A percentile compares a stretch with the other conserved stretches of the same genome.
These are phyloP conservation scores for Candida orba DNA, from an alignment of 805 yeast species.

Conservation along the genomic window DNA sequence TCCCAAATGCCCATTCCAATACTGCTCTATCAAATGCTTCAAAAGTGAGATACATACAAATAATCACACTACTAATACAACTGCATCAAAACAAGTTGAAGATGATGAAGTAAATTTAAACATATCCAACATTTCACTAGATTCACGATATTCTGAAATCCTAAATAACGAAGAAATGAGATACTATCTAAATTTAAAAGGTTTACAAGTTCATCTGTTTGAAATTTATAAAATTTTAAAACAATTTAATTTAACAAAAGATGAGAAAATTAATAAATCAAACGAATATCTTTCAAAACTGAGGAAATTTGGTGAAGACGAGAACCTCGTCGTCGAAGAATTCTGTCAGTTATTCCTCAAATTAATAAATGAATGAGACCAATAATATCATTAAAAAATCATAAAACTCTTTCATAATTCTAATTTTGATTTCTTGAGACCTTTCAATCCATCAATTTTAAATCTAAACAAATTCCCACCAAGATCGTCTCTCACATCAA, in stretches of 20 bases:
- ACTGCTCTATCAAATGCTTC: constrained; percentile 58
- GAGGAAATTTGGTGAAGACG: constrained; percentile 57
- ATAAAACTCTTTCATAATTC: too few relatives aligned
- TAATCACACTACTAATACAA: background rate
- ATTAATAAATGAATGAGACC: constrained; percentile 10
- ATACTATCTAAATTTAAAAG: constrained; percentile 40
- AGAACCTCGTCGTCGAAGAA: constrained; percentile 64
- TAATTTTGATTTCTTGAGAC: constrained; percentile 21
- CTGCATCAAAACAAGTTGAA: background rate
- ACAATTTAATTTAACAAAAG: constrained; percentile 42
- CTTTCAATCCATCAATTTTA: constrained; percentile 30
- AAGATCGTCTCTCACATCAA: constrained; percentile 24
- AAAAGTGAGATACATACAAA: constrained; percentile 28
- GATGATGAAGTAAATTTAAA: too few relatives aligned
- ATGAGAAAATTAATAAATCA: constrained; percentile 52
- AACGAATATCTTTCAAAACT: constrained; percentile 53
- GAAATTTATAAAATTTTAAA: constrained; percentile 42
- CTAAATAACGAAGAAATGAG: constrained; percentile 37
- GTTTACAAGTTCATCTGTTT: constrained; percentile 50
- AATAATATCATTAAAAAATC: too few relatives aligned
- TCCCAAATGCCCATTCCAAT: constrained; percentile 37
- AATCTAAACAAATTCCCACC: constrained; percentile 57
- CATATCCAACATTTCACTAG: constrained; percentile 3
- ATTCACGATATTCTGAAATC: constrained; percentile 24
- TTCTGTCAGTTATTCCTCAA: constrained; percentile 34